Percentiles rank a stretch among this genome's conserved stretches.
Conservation (phyloP, 1,284 basidiomycete species). For the Trichosporon faecale region DNA sequence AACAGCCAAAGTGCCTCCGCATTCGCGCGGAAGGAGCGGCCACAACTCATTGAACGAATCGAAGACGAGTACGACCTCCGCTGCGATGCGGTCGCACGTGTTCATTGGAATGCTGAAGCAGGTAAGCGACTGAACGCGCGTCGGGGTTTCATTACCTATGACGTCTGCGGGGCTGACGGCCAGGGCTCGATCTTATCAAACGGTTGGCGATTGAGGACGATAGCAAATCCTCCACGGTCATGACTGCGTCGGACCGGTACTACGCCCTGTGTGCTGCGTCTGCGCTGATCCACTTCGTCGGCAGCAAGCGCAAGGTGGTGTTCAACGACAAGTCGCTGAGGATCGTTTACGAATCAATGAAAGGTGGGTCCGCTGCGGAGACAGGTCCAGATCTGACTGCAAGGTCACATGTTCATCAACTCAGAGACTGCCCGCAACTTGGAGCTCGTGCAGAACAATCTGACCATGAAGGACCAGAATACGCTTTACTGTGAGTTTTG, state of each 20-base stretch:
- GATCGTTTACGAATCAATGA: constrained; percentile 73
- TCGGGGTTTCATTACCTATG: neutral
- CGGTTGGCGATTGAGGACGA: constrained; percentile 73
- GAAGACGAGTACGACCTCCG: constrained; percentile 69
- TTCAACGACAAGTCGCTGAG: constrained; percentile 71
- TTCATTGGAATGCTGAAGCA: constrained; percentile 73
- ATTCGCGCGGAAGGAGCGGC: neutral
- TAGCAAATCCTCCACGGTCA: constrained; percentile 67
- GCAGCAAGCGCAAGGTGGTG: constrained; percentile 63
- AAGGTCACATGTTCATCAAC: constrained; percentile 88
- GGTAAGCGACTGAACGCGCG: constrained; percentile 38
- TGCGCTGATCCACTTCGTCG: constrained; percentile 78
- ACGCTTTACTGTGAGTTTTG: constrained; percentile 66
- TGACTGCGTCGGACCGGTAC: constrained; percentile 76
- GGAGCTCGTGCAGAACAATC: constrained; percentile 75
- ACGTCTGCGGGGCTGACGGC: neutral
- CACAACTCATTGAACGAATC: constrained; percentile 66
- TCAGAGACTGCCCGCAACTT: constrained; percentile 78
- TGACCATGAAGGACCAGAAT: constrained; percentile 63
- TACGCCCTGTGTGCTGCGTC: constrained; percentile 79
- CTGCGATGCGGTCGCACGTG: constrained; percentile 66
- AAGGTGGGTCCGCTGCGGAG: constrained; percentile 47
- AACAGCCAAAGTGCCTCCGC: constrained; percentile 23
- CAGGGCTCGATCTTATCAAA: constrained; percentile 72
- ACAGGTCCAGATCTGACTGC: neutral